Evolutionary conservation across 2,329 filamentous ascomycete species (phyloP).

Genomic region (Teratosphaeria epicoccoides): DNA sequence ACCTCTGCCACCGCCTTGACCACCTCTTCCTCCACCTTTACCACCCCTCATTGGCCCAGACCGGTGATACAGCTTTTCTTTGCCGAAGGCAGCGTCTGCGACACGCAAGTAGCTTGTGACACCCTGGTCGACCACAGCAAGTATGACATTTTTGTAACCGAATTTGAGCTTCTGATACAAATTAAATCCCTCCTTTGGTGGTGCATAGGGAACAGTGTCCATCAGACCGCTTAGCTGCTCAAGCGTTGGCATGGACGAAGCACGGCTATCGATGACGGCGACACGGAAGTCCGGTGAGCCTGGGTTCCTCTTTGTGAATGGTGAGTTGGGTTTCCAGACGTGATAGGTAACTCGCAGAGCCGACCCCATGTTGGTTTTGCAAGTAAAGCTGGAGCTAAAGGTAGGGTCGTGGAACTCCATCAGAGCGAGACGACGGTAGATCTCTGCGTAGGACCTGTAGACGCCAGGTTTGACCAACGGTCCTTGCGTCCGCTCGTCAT

Average conservation of each 20-base stretch:
- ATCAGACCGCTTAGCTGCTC: constrained; percentile 62
- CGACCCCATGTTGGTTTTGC: constrained; percentile 15
- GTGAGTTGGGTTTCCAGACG: constrained; percentile 61
- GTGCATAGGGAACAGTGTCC: constrained; percentile 60
- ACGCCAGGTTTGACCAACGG: constrained; percentile 44
- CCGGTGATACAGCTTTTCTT: constrained; percentile 58
- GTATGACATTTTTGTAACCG: constrained; percentile 69
- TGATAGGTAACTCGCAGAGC: constrained; percentile 69
- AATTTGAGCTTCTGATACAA: constrained; percentile 73
- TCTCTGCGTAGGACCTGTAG: constrained; percentile 48
- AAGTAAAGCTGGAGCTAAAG: constrained; percentile 11
- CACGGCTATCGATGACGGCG: constrained; percentile 66
- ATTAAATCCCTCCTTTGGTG: constrained; percentile 38
- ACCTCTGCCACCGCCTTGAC: constrained; percentile 25
- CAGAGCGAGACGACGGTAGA: constrained; percentile 67
- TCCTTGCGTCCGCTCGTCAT: background rate
- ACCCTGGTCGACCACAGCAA: constrained; percentile 84
- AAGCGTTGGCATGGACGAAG: constrained; percentile 60
- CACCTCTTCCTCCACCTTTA: constrained; percentile 30
- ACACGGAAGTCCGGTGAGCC: constrained; percentile 74
- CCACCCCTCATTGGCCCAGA: constrained; percentile 20
- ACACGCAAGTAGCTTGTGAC: constrained; percentile 80
- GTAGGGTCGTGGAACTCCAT: constrained; percentile 60
- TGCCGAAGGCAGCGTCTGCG: constrained; percentile 64
- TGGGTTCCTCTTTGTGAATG: constrained; percentile 66